Evolutionary conservation across 1,284 basidiomycete genomes (phyloP), one percentile per base, ranked within the genome.

Genomic region (Boletus mariae): DNA sequence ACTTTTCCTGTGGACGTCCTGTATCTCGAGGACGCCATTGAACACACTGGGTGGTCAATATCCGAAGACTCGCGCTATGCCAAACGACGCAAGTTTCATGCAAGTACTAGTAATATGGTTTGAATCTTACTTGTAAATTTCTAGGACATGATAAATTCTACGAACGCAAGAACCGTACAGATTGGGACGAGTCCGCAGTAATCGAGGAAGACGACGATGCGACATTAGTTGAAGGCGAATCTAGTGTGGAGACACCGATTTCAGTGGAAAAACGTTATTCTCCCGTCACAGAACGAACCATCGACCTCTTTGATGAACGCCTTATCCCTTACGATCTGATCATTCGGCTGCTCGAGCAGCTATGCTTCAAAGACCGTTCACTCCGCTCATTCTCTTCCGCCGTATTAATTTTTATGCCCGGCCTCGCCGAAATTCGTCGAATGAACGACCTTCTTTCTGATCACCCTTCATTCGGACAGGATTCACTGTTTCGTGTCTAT

Each of bases 381-480:
- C 79, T 86, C 55, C 54, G 63, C 15, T 58, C 71, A 0, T 95
- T 85, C 71, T 97, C 94, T 3, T 73, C 82, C 2, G 97, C 96
- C 0, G 83, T 92, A 44, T 76, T 99, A 37, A 78, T 99, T 56
- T 99, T 99, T 71, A 85, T 99, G 83, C 96, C 97, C 7, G 97
- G 96, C 49, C 72, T 96, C 61, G 89, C 82, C 25, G 95, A 98
- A 71, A 99, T 99, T 54, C 85, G 95, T 37, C 85, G 89, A 47
- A 73, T 98, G 57, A 88, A 87, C 62, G 95, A 98, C 61, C 75
- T 90, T 54, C 76, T 99, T 20, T 74, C 76, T 37, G 87, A 90
- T 43, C 95, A 99, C 68, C 76, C 76, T 1, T 62, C 68, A 0
- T 97, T 99, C 67, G 87, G 92, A 31, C 77, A 80, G 3, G 72